Evolutionary conservation across 306 rosid genomes (phyloP), one percentile per base, ranked within the genome.

Genomic region (Oxytropis ochrocephala): DNA sequence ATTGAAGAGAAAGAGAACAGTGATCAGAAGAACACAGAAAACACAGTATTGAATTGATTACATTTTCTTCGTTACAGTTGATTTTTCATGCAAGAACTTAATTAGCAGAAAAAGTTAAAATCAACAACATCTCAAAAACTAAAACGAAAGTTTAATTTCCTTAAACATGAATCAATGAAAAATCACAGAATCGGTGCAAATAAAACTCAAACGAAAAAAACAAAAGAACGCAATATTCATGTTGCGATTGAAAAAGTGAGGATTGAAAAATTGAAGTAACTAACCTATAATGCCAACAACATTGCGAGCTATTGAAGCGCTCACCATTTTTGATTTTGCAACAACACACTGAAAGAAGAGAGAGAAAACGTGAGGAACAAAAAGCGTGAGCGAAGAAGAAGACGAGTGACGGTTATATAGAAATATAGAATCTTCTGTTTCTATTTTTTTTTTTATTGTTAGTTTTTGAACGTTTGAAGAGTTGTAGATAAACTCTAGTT

Each of bases 241-340:
- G 60, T 42, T 42, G 30, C 12, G n/a, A 53, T 11, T 11, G 36
- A 56, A 12, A 8, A 57, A 57, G 4, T n/a, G 11, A 67, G 8
- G 41, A 41, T 1, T 35, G 29, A 42, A 24, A 24, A 24, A 24
- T 24, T 32, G 27, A 5, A 21, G 21, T 9, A 17, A 44, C 35
- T 12, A 60, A 64, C 69, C 69, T 64, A 64, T 33, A 4, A 84
- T 43, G 2, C 96, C 92, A 3, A 89, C 83, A 11, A 72, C 58
- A 29, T 43, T 74, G 16, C 86, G 85, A 44, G 65, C 69, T 2
- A 54, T 0, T 0, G 71, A 21, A 3, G 81, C 71, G 5, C 2
- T 54, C 70, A 52, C 82, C 96, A 89, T 89, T 42, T 16, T 48
- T 42, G 0, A 11, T 46, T 43, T 0, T 19, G 24, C 41, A 11